A percentile compares a stretch with the other conserved stretches of the same genome.
phyloP scores from a whole-genome alignment of 352 stramenopile genomes.

The Globisporangium parvum region DNA sequence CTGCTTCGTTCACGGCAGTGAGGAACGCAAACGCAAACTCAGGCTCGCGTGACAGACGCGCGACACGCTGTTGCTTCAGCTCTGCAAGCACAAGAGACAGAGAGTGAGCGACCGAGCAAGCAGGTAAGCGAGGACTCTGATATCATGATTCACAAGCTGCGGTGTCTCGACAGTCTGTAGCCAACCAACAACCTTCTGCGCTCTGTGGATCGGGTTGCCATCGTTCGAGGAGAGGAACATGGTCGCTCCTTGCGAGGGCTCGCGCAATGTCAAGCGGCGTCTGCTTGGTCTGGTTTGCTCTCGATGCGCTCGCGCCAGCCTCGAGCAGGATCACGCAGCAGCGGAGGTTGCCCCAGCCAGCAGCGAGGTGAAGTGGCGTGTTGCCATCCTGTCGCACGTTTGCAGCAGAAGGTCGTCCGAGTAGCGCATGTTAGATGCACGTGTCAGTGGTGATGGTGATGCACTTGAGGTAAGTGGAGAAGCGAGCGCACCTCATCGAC shows the following conservation, averaged over 20 bases:
- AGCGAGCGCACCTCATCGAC: conserved; percentile 29
- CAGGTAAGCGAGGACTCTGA: no score
- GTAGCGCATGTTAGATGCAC: no score
- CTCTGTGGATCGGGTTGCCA: conserved; percentile 45
- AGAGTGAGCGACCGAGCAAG: neutral
- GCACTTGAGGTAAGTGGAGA: neutral
- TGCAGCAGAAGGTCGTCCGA: neutral
- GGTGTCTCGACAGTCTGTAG: neutral
- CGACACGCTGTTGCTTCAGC: conserved; percentile 16
- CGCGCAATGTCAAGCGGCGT: conserved; percentile 37
- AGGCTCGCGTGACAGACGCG: conserved; percentile 13
- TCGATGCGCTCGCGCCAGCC: conserved; percentile 23
- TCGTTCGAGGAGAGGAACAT: conserved; percentile 28
- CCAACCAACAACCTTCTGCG: conserved; percentile 24
- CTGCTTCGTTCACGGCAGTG: neutral
- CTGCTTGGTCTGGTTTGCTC: conserved; percentile 25
- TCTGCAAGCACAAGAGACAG: conserved; percentile 15
- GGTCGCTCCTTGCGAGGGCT: conserved; percentile 28
- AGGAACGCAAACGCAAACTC: neutral
- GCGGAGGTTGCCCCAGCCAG: conserved; percentile 52
- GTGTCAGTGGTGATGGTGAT: neutral
- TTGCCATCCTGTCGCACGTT: conserved; percentile 44
- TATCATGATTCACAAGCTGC: neutral
- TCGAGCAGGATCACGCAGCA: conserved; percentile 58
- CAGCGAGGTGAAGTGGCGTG: conserved; percentile 58